Conservation (phyloP, 2,329 filamentous ascomycete genomes). For the Camptophora hylomeconis region DNA sequence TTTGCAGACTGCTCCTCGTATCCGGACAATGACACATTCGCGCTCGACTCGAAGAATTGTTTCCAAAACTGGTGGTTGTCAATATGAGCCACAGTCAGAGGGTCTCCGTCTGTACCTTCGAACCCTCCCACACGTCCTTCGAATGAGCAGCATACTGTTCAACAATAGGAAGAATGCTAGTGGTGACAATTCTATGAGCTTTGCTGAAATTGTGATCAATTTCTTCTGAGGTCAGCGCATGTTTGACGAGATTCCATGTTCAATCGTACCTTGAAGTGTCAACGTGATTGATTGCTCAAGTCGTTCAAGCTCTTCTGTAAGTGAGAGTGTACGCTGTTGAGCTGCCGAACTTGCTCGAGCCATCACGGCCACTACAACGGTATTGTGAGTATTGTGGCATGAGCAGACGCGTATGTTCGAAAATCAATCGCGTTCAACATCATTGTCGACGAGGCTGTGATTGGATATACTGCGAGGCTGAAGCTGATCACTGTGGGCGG, state of each 20-base stretch:
- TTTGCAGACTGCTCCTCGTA: constrained; percentile 67
- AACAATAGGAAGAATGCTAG: constrained; percentile 81
- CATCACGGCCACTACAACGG: no score
- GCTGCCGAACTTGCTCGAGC: constrained; percentile 8
- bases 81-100: constrained; percentile 5
- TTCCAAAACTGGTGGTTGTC: constrained; percentile 71
- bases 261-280: constrained; percentile 67
- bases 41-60: constrained; percentile 97
- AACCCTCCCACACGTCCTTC: constrained; percentile 87
- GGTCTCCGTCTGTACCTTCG: constrained; percentile 50
- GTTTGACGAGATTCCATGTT: constrained; percentile 5
- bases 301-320: constrained; percentile 91
- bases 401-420: no score
- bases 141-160: constrained; percentile 94
- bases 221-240: constrained; percentile 42
- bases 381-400: no score
- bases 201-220: constrained; percentile 98
- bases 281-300: constrained; percentile 94
- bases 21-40: constrained; percentile 88
- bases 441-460: no score
- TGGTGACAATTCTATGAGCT: constrained; percentile 89
- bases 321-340: constrained; percentile 46
- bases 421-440: no score
- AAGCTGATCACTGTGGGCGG: no score
- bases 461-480: no score